A percentile compares a stretch with the other conserved stretches of the same genome.
Conservation (phyloP, 164 flowering plant genomes). For the Warburgia ugandensis region DNA sequence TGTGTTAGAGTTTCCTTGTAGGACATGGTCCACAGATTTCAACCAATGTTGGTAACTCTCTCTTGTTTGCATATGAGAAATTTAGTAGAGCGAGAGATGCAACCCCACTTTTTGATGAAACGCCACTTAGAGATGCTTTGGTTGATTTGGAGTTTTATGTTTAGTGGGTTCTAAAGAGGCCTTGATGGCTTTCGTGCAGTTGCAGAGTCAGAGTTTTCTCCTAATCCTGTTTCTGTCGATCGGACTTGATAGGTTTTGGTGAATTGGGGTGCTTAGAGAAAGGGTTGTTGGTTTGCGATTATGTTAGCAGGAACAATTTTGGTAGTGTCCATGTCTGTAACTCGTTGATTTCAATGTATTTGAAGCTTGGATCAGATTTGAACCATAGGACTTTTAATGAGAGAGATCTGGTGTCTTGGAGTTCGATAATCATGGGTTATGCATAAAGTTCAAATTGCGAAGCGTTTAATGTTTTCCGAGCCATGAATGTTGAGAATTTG, state of each 20-base stretch:
- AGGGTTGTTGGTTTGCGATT: conserved; percentile 19
- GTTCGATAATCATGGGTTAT: conserved; percentile 29
- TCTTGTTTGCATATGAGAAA: conserved; percentile 18
- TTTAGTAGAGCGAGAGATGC: conserved; percentile 17
- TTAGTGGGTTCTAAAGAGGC: conserved; percentile 21
- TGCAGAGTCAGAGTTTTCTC: conserved; percentile 15
- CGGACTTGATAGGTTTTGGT: conserved; percentile 20
- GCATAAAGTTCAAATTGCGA: conserved; percentile 24
- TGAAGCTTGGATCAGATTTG: conserved; percentile 22
- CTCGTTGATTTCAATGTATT: conserved; percentile 30
- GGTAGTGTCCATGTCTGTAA: conserved; percentile 14
- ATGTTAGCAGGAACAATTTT: conserved; percentile 19
- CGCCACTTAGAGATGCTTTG: conserved; percentile 16
- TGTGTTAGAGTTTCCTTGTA: conserved; percentile 24
- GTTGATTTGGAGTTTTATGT: conserved; percentile 21
- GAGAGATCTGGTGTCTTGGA: conserved; percentile 38
- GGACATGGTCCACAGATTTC: conserved; percentile 15
- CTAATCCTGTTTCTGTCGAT: conserved; percentile 12
- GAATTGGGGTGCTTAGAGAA: conserved; percentile 21
- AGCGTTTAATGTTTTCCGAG: conserved; percentile 21
- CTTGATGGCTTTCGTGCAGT: conserved; percentile 13
- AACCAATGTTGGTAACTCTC: conserved; percentile 5
- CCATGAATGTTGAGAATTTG: conserved; percentile 18
- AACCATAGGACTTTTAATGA: conserved; percentile 22
- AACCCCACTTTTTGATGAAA: conserved; percentile 22